A percentile compares a stretch with the other conserved stretches of the same genome.
phyloP scores from a whole-genome alignment of 129 eudicot genomes.

The Helichrysum umbraculigerum region DNA sequence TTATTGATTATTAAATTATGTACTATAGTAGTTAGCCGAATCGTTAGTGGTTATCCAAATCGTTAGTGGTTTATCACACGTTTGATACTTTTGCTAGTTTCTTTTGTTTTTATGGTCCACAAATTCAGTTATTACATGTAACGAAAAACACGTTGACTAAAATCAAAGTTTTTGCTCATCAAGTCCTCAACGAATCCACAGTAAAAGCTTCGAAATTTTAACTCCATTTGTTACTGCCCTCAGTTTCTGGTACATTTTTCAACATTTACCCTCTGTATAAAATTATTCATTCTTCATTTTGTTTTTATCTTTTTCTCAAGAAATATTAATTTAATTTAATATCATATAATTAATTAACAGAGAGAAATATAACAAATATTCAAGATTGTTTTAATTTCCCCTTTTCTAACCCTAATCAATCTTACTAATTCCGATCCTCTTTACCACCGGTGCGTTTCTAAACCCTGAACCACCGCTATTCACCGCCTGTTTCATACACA shows the following conservation, averaged over 20 bases:
- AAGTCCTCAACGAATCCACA: not conserved
- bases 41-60: not conserved
- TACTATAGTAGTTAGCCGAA: not conserved
- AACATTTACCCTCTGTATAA: not conserved
- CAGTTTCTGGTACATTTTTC: too few species aligned
- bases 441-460: slow-evolving; percentile 61
- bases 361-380: not conserved
- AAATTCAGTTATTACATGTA: not conserved
- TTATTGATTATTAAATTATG: not conserved
- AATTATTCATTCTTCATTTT: too few species aligned
- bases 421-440: slow-evolving; percentile 77
- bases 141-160: not conserved
- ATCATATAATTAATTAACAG: not conserved
- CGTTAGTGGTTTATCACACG: too few species aligned
- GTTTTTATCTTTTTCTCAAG: too few species aligned
- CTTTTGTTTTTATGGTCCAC: not conserved
- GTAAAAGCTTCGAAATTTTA: not conserved
- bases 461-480: slow-evolving; percentile 45
- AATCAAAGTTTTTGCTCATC: not conserved
- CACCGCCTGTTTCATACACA: slow-evolving; percentile 32
- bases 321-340: too few species aligned
- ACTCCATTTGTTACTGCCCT: not conserved
- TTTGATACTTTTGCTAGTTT: not conserved
- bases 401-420: slow-evolving; percentile 40
- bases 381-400: not conserved